These are phyloP conservation scores for Mollisiaceae sp. DNA, from an alignment of 2,329 filamentous ascomycete genomes.

Conservation along the genomic window DNA sequence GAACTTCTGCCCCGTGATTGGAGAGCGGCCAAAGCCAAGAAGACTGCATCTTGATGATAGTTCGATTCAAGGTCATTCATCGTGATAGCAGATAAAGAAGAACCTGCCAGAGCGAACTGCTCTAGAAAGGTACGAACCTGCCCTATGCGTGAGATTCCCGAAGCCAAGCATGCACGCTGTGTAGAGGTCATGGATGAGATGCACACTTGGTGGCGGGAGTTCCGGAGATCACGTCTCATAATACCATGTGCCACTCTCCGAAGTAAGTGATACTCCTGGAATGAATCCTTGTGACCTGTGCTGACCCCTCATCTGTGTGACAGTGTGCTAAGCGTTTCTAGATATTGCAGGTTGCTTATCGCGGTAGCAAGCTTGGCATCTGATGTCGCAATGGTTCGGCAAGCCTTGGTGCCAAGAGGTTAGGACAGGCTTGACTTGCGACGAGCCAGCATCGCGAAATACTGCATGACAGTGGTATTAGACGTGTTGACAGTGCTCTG, in stretches of 20 bases:
- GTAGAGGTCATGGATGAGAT: background rate
- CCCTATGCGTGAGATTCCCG: conserved; percentile 10
- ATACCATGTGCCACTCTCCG: conserved; percentile 8
- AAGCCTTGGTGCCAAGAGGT: conserved; percentile 21
- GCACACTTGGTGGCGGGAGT: background rate
- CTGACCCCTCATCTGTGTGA: conserved; percentile 15
- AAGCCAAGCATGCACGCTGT: conserved; percentile 1
- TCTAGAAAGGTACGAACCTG: conserved; percentile 16
- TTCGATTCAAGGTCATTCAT: background rate
- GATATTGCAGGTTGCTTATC: conserved; percentile 26
- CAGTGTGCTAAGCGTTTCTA: background rate
- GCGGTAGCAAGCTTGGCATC: conserved; percentile 22
- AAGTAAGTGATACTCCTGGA: background rate
- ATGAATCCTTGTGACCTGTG: background rate
- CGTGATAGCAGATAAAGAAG: background rate
- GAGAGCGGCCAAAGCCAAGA: conserved; percentile 13
- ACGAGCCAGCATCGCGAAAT: conserved; percentile 5
- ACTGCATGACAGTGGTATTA: background rate
- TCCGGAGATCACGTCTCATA: conserved; percentile 1
- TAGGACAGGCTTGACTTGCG: conserved; percentile 6
- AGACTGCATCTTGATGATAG: background rate
- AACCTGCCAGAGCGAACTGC: conserved; percentile 1
- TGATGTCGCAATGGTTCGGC: conserved; percentile 13
- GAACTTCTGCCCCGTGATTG: conserved; percentile 2
- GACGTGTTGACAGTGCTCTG: background rate